Percentiles rank a stretch among this genome's conserved stretches.
phyloP scores from a whole-genome alignment of 306 rosid genomes.

The Corylus heterophylla region DNA sequence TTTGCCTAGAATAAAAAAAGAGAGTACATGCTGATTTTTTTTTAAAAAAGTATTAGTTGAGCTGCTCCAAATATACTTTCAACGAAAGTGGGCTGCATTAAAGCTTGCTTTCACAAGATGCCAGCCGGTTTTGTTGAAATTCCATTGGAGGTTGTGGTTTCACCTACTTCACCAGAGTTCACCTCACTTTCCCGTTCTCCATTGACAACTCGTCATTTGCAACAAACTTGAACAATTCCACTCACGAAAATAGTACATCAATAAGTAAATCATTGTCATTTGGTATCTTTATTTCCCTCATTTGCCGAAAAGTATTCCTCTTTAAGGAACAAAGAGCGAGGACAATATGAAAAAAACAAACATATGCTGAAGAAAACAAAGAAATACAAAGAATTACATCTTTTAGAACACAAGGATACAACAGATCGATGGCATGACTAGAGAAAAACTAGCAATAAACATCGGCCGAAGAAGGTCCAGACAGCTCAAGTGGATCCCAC shows the following conservation, averaged over 20 bases:
- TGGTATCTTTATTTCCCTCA: constrained; percentile 32
- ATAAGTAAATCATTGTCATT: background rate
- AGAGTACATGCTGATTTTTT: too few relatives aligned
- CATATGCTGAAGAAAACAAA: constrained; percentile 15
- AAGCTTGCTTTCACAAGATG: background rate
- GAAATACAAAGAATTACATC: constrained; percentile 32
- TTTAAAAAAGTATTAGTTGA: background rate
- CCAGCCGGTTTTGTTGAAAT: constrained; percentile 1
- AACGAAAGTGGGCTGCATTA: background rate
- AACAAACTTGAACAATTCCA: background rate
- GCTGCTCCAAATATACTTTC: background rate
- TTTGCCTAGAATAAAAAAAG: too few relatives aligned
- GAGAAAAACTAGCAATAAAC: constrained; percentile 54
- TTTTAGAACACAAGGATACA: constrained; percentile 27
- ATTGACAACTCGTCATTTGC: background rate
- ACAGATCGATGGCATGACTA: constrained; percentile 24
- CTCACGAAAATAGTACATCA: background rate
- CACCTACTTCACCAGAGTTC: background rate
- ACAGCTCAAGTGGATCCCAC: constrained; percentile 70
- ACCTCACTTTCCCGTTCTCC: background rate
- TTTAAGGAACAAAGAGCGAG: background rate
- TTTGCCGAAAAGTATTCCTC: constrained; percentile 17
- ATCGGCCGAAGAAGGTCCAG: constrained; percentile 60
- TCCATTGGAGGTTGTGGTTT: background rate
- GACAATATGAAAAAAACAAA: constrained; percentile 24